These are phyloP conservation scores for Kregervanrija pseudodelftensis DNA, from an alignment of 805 yeast species.

Conservation along the genomic window DNA sequence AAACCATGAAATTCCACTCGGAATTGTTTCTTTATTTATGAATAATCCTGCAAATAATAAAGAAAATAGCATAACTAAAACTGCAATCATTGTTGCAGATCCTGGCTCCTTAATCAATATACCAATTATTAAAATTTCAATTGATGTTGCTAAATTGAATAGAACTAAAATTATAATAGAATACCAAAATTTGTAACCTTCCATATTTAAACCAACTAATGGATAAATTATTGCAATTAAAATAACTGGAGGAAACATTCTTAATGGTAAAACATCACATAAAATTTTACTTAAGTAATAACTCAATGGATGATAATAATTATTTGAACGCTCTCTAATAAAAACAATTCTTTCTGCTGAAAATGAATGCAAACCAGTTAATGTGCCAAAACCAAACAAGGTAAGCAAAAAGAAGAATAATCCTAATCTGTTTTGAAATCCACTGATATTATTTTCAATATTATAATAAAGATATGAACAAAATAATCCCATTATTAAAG, in stretches of 20 bases:
- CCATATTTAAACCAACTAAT: constrained; percentile 78
- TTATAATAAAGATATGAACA: constrained; percentile 83
- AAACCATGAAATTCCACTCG: constrained; percentile 52
- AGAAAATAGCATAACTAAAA: constrained; percentile 74
- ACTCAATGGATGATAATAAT: constrained; percentile 82
- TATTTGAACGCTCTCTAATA: constrained; percentile 88
- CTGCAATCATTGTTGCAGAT: constrained; percentile 85
- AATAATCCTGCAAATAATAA: constrained; percentile 90
- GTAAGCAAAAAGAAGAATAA: constrained; percentile 86
- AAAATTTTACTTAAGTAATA: constrained; percentile 80
- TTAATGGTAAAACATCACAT: constrained; percentile 87
- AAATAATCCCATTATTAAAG: constrained; percentile 70
- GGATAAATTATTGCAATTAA: constrained; percentile 81
- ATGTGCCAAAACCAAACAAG: constrained; percentile 87
- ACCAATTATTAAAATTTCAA: constrained; percentile 82
- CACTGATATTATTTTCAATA: constrained; percentile 83
- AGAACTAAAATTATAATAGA: constrained; percentile 64
- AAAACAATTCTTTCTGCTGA: constrained; percentile 84
- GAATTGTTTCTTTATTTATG: constrained; percentile 64
- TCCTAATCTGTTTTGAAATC: constrained; percentile 93
- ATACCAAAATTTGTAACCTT: constrained; percentile 63
- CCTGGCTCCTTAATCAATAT: constrained; percentile 83
- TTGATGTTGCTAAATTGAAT: constrained; percentile 81
- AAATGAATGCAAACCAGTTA: constrained; percentile 87
- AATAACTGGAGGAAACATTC: constrained; percentile 88